Conservation (phyloP, 1,284 basidiomycete genomes). For the Taiwanofungus camphoratus region DNA sequence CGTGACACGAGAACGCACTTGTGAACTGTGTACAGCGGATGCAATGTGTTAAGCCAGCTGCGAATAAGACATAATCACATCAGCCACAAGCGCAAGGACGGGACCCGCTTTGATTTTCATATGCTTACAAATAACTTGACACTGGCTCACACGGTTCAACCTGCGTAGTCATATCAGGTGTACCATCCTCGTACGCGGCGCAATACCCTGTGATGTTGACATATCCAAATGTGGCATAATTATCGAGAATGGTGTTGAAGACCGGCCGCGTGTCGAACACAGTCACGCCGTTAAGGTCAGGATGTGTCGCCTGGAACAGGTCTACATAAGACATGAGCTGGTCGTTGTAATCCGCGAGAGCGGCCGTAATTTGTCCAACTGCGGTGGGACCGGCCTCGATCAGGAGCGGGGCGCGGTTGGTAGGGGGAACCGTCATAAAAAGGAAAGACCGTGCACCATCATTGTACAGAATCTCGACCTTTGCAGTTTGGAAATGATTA, state of each 20-base stretch:
- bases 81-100: not conserved
- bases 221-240: constrained; percentile 47
- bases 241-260: constrained; percentile 52
- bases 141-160: constrained; percentile 53
- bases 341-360: constrained; percentile 46
- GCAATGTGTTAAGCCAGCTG: constrained; percentile 27
- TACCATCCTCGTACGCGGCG: constrained; percentile 53
- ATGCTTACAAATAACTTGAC: constrained; percentile 56
- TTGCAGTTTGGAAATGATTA: constrained; percentile 1
- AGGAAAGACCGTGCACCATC: constrained; percentile 57
- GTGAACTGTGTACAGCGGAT: constrained; percentile 27
- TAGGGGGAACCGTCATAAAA: constrained; percentile 63
- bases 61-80: constrained; percentile 4
- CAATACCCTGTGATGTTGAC: constrained; percentile 56
- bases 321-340: constrained; percentile 36
- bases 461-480: constrained; percentile 50
- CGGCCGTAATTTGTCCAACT: constrained; percentile 32
- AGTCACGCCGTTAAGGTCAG: constrained; percentile 36
- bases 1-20: constrained; percentile 13
- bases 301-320: constrained; percentile 37
- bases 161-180: constrained; percentile 44
- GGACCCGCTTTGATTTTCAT: not conserved
- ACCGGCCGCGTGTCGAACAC: constrained; percentile 53
- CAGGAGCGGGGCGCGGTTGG: constrained; percentile 51
- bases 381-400: constrained; percentile 41